Conservation (phyloP, 2,329 filamentous ascomycete species). For the Aspergillus quadricinctus region DNA sequence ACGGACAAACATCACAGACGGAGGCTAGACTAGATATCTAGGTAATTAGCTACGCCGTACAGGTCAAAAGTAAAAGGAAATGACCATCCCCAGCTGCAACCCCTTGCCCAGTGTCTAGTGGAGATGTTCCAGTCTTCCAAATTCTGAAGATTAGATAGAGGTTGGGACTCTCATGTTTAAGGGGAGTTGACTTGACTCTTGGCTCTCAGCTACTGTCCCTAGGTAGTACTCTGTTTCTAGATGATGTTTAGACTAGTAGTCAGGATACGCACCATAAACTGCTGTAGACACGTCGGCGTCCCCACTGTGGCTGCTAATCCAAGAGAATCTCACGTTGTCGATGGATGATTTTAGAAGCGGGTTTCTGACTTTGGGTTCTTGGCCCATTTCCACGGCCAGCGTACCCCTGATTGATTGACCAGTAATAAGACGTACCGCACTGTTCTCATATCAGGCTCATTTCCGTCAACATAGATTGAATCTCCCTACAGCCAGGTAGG, state of each 20-base stretch:
- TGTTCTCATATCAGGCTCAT: background rate
- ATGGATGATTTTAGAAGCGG: constrained; percentile 2
- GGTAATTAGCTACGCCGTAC: background rate
- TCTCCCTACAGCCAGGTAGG: background rate
- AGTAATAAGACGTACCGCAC: background rate
- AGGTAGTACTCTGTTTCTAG: background rate
- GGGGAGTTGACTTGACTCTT: background rate
- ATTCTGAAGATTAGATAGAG: background rate
- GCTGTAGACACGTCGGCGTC: constrained; percentile 3
- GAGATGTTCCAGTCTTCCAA: constrained; percentile 5
- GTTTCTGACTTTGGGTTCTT: constrained; percentile 7
- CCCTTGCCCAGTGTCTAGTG: background rate
- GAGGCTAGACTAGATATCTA: background rate
- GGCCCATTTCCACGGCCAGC: background rate
- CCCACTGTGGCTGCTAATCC: constrained; percentile 7
- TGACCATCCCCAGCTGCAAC: background rate
- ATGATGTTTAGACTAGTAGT: background rate
- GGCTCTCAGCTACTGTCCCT: background rate
- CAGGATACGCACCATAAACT: background rate
- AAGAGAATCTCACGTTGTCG: constrained; percentile 8
- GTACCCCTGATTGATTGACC: background rate
- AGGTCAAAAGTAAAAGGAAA: background rate
- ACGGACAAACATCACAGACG: background rate
- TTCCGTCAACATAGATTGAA: background rate
- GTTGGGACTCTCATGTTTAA: background rate